A percentile compares a stretch with the other conserved stretches of the same genome.
These are phyloP conservation scores for Hamamelis virginiana DNA, from an alignment of 164 flowering plant species.

Conservation along the genomic window DNA sequence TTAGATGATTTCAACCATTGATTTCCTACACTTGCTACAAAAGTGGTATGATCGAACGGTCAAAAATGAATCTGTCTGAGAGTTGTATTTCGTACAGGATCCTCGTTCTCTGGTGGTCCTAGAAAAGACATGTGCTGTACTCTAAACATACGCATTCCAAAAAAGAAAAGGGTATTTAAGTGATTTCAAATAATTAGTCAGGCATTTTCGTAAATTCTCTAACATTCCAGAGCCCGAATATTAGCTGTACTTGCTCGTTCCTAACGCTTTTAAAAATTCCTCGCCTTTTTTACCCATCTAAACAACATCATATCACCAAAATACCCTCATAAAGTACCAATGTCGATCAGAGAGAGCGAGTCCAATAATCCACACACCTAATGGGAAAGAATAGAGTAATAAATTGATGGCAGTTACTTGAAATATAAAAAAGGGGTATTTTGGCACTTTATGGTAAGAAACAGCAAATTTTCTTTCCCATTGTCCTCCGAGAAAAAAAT, in stretches of 20 bases:
- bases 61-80: too few species aligned
- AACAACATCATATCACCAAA: too few species aligned
- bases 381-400: background rate
- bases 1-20: too few species aligned
- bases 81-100: too few species aligned
- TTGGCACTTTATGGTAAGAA: conserved; percentile 19
- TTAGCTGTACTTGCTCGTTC: background rate
- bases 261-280: too few species aligned
- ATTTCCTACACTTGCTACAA: too few species aligned
- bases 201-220: conserved; percentile 26
- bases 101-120: too few species aligned
- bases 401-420: conserved; percentile 6
- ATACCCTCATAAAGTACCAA: too few species aligned
- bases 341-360: too few species aligned
- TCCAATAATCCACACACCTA: background rate
- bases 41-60: too few species aligned
- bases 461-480: background rate
- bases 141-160: background rate
- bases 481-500: background rate
- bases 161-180: conserved; percentile 5
- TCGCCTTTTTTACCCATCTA: too few species aligned
- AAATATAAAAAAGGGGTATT: conserved; percentile 17
- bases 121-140: conserved; percentile 1
- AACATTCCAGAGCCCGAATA: conserved; percentile 9
- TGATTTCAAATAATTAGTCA: conserved; percentile 3